Percentiles rank a stretch among this genome's conserved stretches.
Evolutionary conservation across 805 yeast species (phyloP).

Genomic region (Wickerhamiella vanderwaltii): DNA sequence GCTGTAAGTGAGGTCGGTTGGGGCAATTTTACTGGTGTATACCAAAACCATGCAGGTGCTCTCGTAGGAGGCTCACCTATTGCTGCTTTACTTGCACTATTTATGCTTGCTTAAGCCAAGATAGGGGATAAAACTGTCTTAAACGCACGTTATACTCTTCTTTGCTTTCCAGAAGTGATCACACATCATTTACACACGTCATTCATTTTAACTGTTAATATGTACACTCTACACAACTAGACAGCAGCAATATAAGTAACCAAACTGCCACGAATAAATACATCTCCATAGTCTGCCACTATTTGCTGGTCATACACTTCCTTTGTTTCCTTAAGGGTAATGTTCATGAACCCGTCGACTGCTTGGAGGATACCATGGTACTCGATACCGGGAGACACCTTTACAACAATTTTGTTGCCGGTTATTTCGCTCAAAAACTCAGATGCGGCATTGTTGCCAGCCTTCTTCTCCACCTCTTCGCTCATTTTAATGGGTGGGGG

Average conservation of each 20-base stretch:
- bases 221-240: no score
- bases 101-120: slow-evolving; percentile 1
- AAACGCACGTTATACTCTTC: no score
- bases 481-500: slow-evolving; percentile 3
- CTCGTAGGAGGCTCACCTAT: not conserved
- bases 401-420: slow-evolving; percentile 70
- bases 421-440: slow-evolving; percentile 62
- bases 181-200: no score
- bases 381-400: slow-evolving; percentile 75
- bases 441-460: slow-evolving; percentile 22
- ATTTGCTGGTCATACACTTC: slow-evolving; percentile 45
- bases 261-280: slow-evolving; percentile 76
- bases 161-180: no score
- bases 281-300: slow-evolving; percentile 55
- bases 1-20: slow-evolving; percentile 3
- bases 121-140: no score
- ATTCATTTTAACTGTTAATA: no score
- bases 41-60: not conserved
- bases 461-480: slow-evolving; percentile 5
- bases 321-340: slow-evolving; percentile 65
- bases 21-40: slow-evolving; percentile 3
- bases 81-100: slow-evolving; percentile 5
- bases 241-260: slow-evolving; percentile 27
- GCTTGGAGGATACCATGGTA: slow-evolving; percentile 70
- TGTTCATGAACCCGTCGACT: slow-evolving; percentile 94